These are phyloP conservation scores for Mycena chlorophos DNA, from an alignment of 768 basidiomycete species.

Conservation along the genomic window DNA sequence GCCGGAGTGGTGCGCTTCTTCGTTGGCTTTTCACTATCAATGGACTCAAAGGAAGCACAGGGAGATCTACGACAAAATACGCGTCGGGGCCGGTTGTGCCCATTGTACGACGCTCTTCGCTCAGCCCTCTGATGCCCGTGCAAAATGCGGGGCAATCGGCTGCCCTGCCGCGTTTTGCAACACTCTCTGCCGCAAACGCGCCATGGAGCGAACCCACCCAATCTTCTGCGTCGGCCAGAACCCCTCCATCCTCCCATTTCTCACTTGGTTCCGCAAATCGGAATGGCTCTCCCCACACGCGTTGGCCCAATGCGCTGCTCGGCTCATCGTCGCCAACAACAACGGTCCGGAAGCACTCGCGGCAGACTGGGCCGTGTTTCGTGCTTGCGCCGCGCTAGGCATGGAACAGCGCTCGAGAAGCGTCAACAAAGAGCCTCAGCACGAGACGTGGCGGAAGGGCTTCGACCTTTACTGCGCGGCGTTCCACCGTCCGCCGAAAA, in stretches of 20 bases:
- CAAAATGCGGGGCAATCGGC: constrained; percentile 48
- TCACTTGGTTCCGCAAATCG: constrained; percentile 57
- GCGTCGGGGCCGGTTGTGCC: constrained; percentile 59
- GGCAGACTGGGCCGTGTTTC: constrained; percentile 56
- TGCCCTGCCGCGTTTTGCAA: constrained; percentile 80
- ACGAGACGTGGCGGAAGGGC: constrained; percentile 66
- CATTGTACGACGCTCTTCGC: constrained; percentile 71
- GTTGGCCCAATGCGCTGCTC: constrained; percentile 63
- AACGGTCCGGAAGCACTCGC: constrained; percentile 43
- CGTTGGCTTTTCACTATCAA: neutral
- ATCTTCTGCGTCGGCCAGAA: constrained; percentile 77
- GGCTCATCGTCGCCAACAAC: constrained; percentile 57
- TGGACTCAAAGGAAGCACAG: constrained; percentile 37
- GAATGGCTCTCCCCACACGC: constrained; percentile 80
- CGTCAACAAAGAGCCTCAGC: constrained; percentile 57
- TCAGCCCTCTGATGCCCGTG: constrained; percentile 40
- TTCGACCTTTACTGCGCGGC: constrained; percentile 57
- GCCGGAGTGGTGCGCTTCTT: constrained; percentile 63
- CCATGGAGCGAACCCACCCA: constrained; percentile 58
- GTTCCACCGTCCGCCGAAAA: constrained; percentile 39
- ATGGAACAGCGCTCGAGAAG: constrained; percentile 68
- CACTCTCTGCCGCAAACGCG: constrained; percentile 69
- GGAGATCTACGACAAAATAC: constrained; percentile 76
- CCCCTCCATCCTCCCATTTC: constrained; percentile 60
- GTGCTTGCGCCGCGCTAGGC: constrained; percentile 68